Percentiles rank a stretch among this genome's conserved stretches.
These are phyloP conservation scores for Ustilago lituana DNA, from an alignment of 1,284 basidiomycete species.

Conservation along the genomic window DNA sequence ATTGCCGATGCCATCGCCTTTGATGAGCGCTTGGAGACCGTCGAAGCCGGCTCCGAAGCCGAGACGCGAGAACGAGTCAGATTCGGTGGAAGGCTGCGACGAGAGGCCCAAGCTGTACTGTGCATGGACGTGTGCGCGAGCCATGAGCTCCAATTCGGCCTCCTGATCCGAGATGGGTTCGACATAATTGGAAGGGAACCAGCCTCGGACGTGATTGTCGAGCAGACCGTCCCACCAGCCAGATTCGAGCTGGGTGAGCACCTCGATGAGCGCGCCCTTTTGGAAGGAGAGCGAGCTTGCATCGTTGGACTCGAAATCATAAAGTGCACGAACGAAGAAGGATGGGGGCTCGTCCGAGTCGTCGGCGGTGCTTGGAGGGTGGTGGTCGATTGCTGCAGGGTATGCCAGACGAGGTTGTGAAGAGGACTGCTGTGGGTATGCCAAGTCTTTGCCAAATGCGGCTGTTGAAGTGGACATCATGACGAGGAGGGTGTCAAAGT, in stretches of 20 bases:
- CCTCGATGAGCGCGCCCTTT: conserved; percentile 90
- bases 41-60: conserved; percentile 52
- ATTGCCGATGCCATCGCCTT: conserved; percentile 38
- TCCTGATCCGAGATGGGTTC: conserved; percentile 80
- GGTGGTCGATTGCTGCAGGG: conserved; percentile 7
- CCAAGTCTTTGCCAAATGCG: conserved; percentile 5
- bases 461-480: conserved; percentile 37
- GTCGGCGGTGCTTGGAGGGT: conserved; percentile 18
- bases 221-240: conserved; percentile 99
- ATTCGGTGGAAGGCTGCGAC: conserved; percentile 24
- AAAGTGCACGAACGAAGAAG: conserved; percentile 89
- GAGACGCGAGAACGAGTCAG: conserved; percentile 44
- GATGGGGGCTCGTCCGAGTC: conserved; percentile 49
- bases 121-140: conserved; percentile 31
- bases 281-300: conserved; percentile 86
- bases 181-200: conserved; percentile 98
- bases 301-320: conserved; percentile 82
- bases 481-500: background rate
- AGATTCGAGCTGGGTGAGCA: conserved; percentile 86
- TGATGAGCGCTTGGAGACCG: conserved; percentile 46
- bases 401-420: conserved; percentile 14
- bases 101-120: conserved; percentile 30
- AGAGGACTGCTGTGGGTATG: background rate
- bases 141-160: conserved; percentile 52
- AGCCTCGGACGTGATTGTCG: conserved; percentile 75